Evolutionary conservation across 768 basidiomycete species (phyloP).

Genomic region (Mycena rebaudengoi): DNA sequence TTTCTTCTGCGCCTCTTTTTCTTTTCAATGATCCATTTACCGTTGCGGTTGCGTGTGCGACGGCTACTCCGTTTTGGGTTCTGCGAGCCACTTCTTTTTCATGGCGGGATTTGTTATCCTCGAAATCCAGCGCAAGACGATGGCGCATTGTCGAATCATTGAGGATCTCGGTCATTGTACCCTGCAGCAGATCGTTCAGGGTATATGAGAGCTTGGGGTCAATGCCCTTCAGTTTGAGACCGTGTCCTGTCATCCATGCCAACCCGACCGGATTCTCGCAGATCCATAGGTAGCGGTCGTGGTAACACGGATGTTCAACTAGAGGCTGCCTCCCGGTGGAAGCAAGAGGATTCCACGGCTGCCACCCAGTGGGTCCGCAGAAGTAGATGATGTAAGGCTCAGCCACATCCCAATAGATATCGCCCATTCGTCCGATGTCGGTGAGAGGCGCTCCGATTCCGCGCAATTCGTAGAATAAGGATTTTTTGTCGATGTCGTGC

Average conservation of each 20-base stretch:
- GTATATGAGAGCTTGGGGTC: no score
- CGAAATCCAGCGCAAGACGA: no score
- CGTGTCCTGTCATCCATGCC: background rate
- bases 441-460: background rate
- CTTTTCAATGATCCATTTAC: no score
- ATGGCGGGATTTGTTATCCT: no score
- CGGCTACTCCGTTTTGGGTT: no score
- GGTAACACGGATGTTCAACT: background rate
- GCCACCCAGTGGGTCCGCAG: background rate
- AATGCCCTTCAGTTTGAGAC: background rate
- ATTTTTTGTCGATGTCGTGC: background rate
- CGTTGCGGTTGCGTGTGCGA: no score
- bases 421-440: background rate
- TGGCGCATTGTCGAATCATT: no score
- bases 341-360: background rate
- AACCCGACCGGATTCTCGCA: background rate
- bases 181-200: no score
- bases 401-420: background rate
- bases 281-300: background rate
- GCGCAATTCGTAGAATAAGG: background rate
- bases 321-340: background rate
- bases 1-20: no score
- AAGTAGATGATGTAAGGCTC: background rate
- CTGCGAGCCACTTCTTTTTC: no score
- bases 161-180: no score